Base-by-base conservation (phyloP, 306 rosid species). In the Gastrolobium bilobum region DNA sequence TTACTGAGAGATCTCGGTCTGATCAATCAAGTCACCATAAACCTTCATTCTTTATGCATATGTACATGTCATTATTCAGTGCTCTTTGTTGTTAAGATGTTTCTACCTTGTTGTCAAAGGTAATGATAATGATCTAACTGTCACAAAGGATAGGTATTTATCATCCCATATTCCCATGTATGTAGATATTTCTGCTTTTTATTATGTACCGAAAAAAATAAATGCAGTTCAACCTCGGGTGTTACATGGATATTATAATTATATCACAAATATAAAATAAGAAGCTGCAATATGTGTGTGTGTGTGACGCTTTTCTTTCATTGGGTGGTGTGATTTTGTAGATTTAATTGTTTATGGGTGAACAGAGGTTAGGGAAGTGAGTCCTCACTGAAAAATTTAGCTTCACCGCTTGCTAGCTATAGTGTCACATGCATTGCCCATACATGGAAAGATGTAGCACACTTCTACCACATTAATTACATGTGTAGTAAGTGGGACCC, bases 361-460 rank as follows among this genome's bases (percentile, higher is more conserved):
- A 68, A 68, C 9, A 15, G 11, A 80, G 77, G 61, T 37, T 40
- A 60, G 51, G 47, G 33, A 52, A 11, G 13, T 26, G 58, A 59
- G 62, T 57, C 40, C 38, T 72, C 31, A 51, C 58, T 79, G 56
- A 79, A 75, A 79, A 52, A 62, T 43, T 80, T 43, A 66, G 33
- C 59, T 52, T 78, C 88, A 77, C 87, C 87, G 80, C 53, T 59
- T 15, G 57, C 40, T 48, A 59, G 73, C 61, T 33, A 14, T 14
- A 60, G 68, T 50, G 83, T 76, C 91, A 83, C 88, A 71, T 78
- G 86, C 70, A 75, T 30, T 85, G 89, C 91, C 89, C 85, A 81
- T 78, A 63, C 81, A 70, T 67, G 79, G 67, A 60, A 80, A 80
- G 81, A 77, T 53, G 66, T 77, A 67, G 68, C 59, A 54, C 64